Evolutionary conservation across 139 green algal species (phyloP).

Genomic region (Chlorella sp.): DNA sequence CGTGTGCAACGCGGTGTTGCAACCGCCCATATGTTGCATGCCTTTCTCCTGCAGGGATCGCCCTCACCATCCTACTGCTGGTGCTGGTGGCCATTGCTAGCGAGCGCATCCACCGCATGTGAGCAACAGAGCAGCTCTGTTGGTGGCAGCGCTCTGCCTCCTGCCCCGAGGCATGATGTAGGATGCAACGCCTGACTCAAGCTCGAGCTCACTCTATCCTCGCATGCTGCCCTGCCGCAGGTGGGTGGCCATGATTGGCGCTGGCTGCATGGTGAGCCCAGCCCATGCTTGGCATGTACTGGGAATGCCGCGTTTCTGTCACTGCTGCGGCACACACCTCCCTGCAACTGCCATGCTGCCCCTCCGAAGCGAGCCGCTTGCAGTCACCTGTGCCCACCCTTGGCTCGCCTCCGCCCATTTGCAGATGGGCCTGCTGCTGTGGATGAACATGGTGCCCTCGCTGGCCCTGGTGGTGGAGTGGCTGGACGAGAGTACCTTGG

Average conservation of each 20-base stretch:
- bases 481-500: constrained; percentile 61
- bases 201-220: no score
- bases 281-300: neutral
- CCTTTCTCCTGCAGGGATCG: constrained; percentile 15
- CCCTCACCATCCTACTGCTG: constrained; percentile 39
- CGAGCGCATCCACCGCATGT: constrained; percentile 55
- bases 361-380: no score
- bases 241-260: constrained; percentile 51
- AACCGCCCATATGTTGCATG: no score
- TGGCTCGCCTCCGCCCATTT: neutral
- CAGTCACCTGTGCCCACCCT: no score
- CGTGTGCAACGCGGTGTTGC: no score
- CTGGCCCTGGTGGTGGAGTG: constrained; percentile 47
- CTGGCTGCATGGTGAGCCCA: constrained; percentile 40
- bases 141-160: no score
- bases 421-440: constrained; percentile 50
- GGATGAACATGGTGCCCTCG: constrained; percentile 42
- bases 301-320: neutral
- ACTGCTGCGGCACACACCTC: neutral
- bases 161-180: no score
- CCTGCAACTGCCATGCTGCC: no score
- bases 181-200: no score
- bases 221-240: no score
- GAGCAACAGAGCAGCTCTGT: neutral
- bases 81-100: constrained; percentile 54